Base-by-base conservation (phyloP, 768 basidiomycete genomes). In the Thelephora ganbajun region DNA sequence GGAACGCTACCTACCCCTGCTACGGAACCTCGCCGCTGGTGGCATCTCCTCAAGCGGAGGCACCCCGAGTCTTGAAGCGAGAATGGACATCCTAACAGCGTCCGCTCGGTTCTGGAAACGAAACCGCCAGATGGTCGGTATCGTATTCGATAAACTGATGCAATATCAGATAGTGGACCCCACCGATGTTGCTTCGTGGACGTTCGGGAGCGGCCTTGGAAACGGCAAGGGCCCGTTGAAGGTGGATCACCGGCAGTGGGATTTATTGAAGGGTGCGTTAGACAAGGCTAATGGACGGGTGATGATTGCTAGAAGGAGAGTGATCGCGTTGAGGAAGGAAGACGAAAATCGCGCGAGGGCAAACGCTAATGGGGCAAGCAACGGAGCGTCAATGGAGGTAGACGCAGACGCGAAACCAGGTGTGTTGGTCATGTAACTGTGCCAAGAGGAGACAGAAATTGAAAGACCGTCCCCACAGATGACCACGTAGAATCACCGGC, bases 111-210 rank as follows among this genome's bases (percentile, higher is more conserved):
- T 93, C 66, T 99, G 93, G 93, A 73, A 72, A 53, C 64, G 79
- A 55, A 90, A 85, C 57, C 69, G 75, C 26, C 92, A 97, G 56
- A 89, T 92, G 79, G 70, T 92, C 43, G 72, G 74, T 13, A 92
- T 99, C 59, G 91, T 97, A 6, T 83, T 94, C 52, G 96, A 98
- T 70, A 99, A 99, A 66, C 69, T 98, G 47, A 86, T 98, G 79
- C 94, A 98, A 60, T 99, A 99, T 64, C 92, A 96, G 60, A 87
- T 98, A 48, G 83, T 98, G 35, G 92, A 97, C 56, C 90, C 93
- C 0, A 79, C 80, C 13, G 93, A 99, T 54, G 83, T 98, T 7
- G 82, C 94, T 47, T 68, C 67, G 3, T 94, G 87, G 84, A 77
- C 83, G 14, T 94, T 97, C 62, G 59, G 66, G 44, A 72, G 77